Evolutionary conservation across 495 filamentous ascomycete species (phyloP), one percentile per base, ranked within the genome.

Genomic region (Aspergillus sclerotiicarbonarius): DNA sequence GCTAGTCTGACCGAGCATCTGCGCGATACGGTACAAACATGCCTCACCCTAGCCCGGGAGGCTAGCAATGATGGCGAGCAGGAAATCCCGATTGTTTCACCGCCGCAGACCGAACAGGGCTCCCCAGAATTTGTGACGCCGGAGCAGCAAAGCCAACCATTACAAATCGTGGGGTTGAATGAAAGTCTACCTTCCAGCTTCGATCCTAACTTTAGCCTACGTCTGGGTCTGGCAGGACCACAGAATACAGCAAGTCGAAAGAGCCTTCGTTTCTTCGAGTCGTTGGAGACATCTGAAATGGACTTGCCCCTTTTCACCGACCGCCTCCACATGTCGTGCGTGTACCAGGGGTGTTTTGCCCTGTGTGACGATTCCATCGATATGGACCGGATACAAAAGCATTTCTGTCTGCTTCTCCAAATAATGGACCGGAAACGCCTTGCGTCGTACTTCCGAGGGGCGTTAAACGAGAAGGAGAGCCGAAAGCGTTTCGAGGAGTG

Each of bases 401-500:
- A 87, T 20, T 93, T 92, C 66, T 84, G 81, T 47, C 86, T 91
- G 57, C 82, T 84, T 18, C 68, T 89, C 33, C 76, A 80, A 43
- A 76, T 85, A 46, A 79, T 82, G 61, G 75, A 74, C 3, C 67
- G 73, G 10, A 76, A 84, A 0, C 65, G 77, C 49, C 77, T 87
- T 33, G 59, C 74, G 15, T 60, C 69, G 4, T 72, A 73, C 1
- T 74, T 89, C 39, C 64, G 67, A 44, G 60, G 66, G 3, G 63
- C 77, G 9, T 19, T 69, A 32, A 53, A 66, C 49, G 61, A 62
- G 15, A 53, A 60, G 35, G 43, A 67, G 10, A 62, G 45, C 32
- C 60, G 60, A 18, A 60, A 61, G 41, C 56, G 49, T 16, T 72
- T 92, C 10, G 77, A 84, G 51, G 71, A 78, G 57, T 87, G 80